These are phyloP conservation scores for Aspergillus carlsbadensis DNA, from an alignment of 495 filamentous ascomycete genomes.

Conservation along the genomic window DNA sequence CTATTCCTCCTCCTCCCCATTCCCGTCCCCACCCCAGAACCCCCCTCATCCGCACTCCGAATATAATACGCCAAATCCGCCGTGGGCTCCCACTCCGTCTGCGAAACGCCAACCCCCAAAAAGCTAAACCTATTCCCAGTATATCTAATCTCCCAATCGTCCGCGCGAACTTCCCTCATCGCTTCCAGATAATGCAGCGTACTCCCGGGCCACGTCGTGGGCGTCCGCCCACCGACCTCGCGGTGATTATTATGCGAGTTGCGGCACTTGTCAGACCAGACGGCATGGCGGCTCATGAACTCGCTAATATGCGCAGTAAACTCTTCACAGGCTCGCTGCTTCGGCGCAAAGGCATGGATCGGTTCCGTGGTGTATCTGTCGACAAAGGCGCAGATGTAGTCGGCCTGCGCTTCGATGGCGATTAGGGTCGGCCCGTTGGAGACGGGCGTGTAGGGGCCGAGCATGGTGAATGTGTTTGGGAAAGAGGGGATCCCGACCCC, in stretches of 20 bases:
- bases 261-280: conserved; percentile 39
- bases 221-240: conserved; percentile 13
- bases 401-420: neutral
- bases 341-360: too few species aligned
- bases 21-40: too few species aligned
- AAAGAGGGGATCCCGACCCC: conserved; percentile 50
- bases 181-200: conserved; percentile 52
- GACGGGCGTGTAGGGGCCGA: conserved; percentile 35
- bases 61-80: conserved; percentile 43
- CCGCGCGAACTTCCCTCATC: conserved; percentile 38
- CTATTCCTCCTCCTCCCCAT: neutral
- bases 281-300: conserved; percentile 13
- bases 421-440: conserved; percentile 8
- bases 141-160: conserved; percentile 50
- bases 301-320: too few species aligned
- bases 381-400: conserved; percentile 31
- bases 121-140: conserved; percentile 45
- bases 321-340: too few species aligned
- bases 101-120: conserved; percentile 42
- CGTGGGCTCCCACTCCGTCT: conserved; percentile 24
- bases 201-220: conserved; percentile 29
- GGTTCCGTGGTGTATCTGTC: too few species aligned
- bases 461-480: conserved; percentile 54
- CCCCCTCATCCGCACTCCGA: conserved; percentile 28
- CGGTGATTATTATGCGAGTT: conserved; percentile 42